Percentiles rank a stretch among this genome's conserved stretches.
phyloP scores from a whole-genome alignment of 495 filamentous ascomycete species.

The Amorphotheca resinae region DNA sequence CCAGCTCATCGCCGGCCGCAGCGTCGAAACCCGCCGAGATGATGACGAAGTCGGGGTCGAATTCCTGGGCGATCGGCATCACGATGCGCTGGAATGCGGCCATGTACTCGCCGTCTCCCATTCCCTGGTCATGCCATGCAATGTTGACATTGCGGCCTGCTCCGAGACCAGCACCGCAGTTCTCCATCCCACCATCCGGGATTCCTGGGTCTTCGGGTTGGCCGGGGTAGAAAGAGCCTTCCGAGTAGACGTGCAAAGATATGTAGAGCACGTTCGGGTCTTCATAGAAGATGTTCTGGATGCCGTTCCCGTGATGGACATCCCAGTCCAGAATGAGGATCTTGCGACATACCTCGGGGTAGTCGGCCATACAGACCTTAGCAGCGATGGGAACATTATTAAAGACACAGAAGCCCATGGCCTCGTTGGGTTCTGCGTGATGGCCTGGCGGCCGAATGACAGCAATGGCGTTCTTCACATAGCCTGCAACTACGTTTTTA shows the following conservation, averaged over 20 bases:
- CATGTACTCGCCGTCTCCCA: slow-evolving; percentile 96
- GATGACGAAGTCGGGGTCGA: slow-evolving; percentile 88
- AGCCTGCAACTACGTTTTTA: slow-evolving; percentile 62
- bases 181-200: slow-evolving; percentile 58
- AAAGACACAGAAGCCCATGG: slow-evolving; percentile 93
- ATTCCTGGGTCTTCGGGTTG: slow-evolving; percentile 43
- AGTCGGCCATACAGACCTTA: slow-evolving; percentile 64
- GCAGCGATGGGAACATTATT: slow-evolving; percentile 93
- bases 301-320: slow-evolving; percentile 79
- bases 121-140: slow-evolving; percentile 80
- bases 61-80: slow-evolving; percentile 93
- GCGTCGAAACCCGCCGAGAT: slow-evolving; percentile 96
- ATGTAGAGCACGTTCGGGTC: slow-evolving; percentile 95
- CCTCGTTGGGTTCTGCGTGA: slow-evolving; percentile 71
- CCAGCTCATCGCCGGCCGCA: slow-evolving; percentile 81
- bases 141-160: slow-evolving; percentile 90
- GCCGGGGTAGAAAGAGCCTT: slow-evolving; percentile 78
- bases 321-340: slow-evolving; percentile 93
- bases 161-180: slow-evolving; percentile 64
- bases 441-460: slow-evolving; percentile 92
- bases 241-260: slow-evolving; percentile 79
- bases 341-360: slow-evolving; percentile 69
- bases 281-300: slow-evolving; percentile 91
- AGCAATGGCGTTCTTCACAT: slow-evolving; percentile 86
- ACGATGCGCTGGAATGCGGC: slow-evolving; percentile 90